Evolutionary conservation across 2,329 filamentous ascomycete species (phyloP), one percentile per base, ranked within the genome.

Genomic region (Neofusicoccum sp.): DNA sequence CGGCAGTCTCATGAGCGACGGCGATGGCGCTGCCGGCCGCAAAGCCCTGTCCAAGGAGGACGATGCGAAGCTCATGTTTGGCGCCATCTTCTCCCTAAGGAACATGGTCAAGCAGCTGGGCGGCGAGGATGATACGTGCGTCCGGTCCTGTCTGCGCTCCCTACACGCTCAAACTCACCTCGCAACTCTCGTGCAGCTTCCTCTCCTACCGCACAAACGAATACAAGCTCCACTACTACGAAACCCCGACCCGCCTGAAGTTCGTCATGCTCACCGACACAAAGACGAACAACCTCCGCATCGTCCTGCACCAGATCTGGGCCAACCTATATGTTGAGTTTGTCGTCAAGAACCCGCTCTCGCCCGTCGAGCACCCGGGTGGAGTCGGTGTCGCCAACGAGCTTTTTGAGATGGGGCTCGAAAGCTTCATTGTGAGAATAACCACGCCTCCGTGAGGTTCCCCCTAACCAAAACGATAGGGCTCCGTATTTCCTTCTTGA

Each of bases 201-300:
- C 89, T 99, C 68, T 91, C 89, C 67, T 99, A 90, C 78, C 89
- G 91, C 68, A 99, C 95, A 58, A 90, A 84, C 67, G 89, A 96
- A 77, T 99, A 99, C 83, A 97, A 97, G 79, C 85, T 99, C 69
- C 95, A 99, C 79, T 99, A 96, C 81, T 99, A 97, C 82, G 95
- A 99, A 81, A 98, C 95, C 11, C 92, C 93, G 1, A 95, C 92
- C 57, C 96, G 91, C 74, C 87, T 96, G 76, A 96, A 96, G 72
- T 96, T 98, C 72, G 92, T 97, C 72, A 91, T 99, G 88, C 82
- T 98, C 71, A 98, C 95, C 26, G 95, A 98, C 77, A 90, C 90
- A 38, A 89, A 86, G 66, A 90, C 91, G 61, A 85, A 89, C 66
- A 97, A 92, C 76, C 93, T 99, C 86, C 86, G 93, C 45, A 91